Conservation (phyloP, 805 yeast species). For the Candida suzukii region DNA sequence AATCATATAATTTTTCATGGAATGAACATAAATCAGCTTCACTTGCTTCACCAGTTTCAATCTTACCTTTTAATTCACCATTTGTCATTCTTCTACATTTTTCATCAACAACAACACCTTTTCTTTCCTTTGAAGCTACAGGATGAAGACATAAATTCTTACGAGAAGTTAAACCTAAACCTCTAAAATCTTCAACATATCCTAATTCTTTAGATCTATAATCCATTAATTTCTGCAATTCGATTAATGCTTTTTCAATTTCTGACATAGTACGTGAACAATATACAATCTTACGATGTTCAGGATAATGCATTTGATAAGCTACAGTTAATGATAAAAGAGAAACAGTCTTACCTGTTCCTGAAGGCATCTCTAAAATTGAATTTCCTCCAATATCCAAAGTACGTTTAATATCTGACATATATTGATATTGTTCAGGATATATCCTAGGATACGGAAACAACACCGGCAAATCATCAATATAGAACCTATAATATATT, state of each 20-base stretch:
- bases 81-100: slow-evolving; percentile 92
- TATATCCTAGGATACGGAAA: slow-evolving; percentile 96
- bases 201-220: slow-evolving; percentile 81
- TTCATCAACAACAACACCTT: slow-evolving; percentile 92
- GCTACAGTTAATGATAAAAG: slow-evolving; percentile 87
- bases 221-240: slow-evolving; percentile 81
- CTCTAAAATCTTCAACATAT: slow-evolving; percentile 82
- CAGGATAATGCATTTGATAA: slow-evolving; percentile 89
- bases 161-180: slow-evolving; percentile 89
- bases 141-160: slow-evolving; percentile 93
- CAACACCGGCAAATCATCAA: slow-evolving; percentile 91
- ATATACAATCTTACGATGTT: slow-evolving; percentile 87
- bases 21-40: slow-evolving; percentile 66
- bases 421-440: slow-evolving; percentile 97
- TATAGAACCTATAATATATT: slow-evolving; percentile 55
- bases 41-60: slow-evolving; percentile 52
- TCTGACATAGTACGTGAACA: slow-evolving; percentile 99
- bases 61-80: slow-evolving; percentile 70
- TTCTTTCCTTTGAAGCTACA: slow-evolving; percentile 74
- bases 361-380: slow-evolving; percentile 98
- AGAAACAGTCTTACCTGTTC: slow-evolving; percentile 96
- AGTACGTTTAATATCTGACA: slow-evolving; percentile 92
- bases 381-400: slow-evolving; percentile 96
- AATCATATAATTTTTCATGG: slow-evolving; percentile 83
- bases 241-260: slow-evolving; percentile 94